Conservation (phyloP, 2,329 filamentous ascomycete genomes). For the Tolypocladium sp. region DNA sequence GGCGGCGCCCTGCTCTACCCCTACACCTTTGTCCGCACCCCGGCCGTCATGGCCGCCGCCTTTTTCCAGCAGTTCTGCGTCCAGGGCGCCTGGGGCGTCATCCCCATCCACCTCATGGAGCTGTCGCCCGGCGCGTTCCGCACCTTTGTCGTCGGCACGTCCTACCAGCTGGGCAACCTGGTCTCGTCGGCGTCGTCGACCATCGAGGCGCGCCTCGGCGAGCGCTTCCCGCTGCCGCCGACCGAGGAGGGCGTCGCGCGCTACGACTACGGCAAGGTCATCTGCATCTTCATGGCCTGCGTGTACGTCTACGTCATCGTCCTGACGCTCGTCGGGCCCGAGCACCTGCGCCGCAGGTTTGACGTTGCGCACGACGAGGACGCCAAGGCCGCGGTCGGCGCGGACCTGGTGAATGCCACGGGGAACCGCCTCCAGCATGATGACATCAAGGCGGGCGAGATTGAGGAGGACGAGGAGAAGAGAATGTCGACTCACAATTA, state of each 20-base stretch:
- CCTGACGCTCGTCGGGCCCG: conserved; percentile 54
- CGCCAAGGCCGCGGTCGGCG: conserved; percentile 34
- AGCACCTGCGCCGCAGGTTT: conserved; percentile 42
- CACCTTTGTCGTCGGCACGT: conserved; percentile 65
- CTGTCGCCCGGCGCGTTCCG: conserved; percentile 63
- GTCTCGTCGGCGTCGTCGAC: conserved; percentile 60
- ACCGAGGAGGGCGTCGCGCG: conserved; percentile 38
- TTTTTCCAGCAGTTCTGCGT: conserved; percentile 81
- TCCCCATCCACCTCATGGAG: conserved; percentile 74
- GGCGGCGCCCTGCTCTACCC: conserved; percentile 77
- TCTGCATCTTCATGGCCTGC: conserved; percentile 85
- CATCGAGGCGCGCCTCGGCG: conserved; percentile 67
- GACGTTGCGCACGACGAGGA: conserved; percentile 40
- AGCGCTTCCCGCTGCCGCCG: conserved; percentile 60
- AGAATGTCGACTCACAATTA: background rate
- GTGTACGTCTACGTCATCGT: conserved; percentile 59
- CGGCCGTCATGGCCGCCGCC: conserved; percentile 64
- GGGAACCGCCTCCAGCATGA: background rate
- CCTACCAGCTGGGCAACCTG: conserved; percentile 72
- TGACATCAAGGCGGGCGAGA: background rate
- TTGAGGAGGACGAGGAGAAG: conserved; percentile 2
- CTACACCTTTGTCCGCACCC: conserved; percentile 59
- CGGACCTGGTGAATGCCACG: conserved; percentile 18
- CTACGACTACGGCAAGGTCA: conserved; percentile 73
- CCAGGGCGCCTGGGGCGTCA: conserved; percentile 67